Percentiles rank a stretch among this genome's conserved stretches.
Evolutionary conservation across 176 grass and related monocot species (phyloP).

Genomic region (Rhipidocladum racemiflorum): DNA sequence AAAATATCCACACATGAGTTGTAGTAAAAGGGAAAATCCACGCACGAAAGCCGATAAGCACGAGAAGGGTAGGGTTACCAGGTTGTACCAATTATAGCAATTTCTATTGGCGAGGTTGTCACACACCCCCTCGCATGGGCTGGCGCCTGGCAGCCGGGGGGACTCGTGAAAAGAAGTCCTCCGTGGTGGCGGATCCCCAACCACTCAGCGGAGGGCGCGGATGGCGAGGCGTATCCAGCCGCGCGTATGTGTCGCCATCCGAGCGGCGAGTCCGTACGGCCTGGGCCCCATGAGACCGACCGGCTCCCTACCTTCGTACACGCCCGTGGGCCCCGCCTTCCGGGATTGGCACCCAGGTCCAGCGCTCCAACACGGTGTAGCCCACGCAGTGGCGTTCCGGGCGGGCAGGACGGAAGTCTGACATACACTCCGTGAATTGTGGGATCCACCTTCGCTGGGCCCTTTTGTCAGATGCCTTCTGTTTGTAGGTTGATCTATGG

Average conservation of each 20-base stretch:
- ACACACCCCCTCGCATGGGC: not conserved
- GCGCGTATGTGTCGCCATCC: not conserved
- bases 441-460: rapidly evolving
- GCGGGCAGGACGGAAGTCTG: too few species aligned
- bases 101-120: conserved; percentile 8
- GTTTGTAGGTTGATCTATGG: rapidly evolving
- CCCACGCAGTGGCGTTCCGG: not conserved
- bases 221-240: not conserved
- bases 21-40: not conserved
- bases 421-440: not conserved
- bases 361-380: not conserved
- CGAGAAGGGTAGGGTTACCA: not conserved
- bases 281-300: not conserved
- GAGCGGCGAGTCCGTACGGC: conserved; percentile 9
- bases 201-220: not conserved
- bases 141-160: not conserved
- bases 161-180: not conserved
- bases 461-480: not conserved
- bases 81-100: not conserved
- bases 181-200: not conserved
- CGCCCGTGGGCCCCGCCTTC: not conserved
- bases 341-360: conserved; percentile 15
- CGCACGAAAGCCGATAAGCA: not conserved
- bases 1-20: not conserved
- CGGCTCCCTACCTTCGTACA: conserved; percentile 26